These are phyloP conservation scores for Cryoendolithus antarcticus DNA, from an alignment of 2,329 filamentous ascomycete genomes.

Conservation along the genomic window DNA sequence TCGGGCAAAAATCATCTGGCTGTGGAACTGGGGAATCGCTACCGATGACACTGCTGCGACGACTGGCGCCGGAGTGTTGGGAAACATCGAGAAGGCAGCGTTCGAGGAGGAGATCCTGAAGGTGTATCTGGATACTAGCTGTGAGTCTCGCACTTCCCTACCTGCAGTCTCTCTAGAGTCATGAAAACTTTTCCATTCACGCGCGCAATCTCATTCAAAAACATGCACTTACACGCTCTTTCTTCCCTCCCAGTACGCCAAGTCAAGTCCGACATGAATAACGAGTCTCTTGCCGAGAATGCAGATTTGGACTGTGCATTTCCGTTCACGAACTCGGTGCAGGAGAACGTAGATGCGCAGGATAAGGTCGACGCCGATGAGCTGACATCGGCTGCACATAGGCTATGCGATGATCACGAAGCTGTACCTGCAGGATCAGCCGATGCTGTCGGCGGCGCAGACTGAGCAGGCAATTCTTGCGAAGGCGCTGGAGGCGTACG, in stretches of 20 bases:
- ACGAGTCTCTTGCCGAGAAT: too few species aligned
- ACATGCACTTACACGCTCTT: too few species aligned
- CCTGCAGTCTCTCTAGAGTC: too few species aligned
- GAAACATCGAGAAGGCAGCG: constrained; percentile 46
- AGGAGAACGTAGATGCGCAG: background rate
- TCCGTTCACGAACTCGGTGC: background rate
- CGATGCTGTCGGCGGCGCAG: constrained; percentile 8
- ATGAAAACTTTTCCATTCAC: too few species aligned
- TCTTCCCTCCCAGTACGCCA: too few species aligned
- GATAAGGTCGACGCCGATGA: too few species aligned
- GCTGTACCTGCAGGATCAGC: constrained; percentile 47
- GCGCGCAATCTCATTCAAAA: too few species aligned
- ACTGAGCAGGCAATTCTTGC: constrained; percentile 47
- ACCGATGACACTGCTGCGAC: constrained; percentile 23
- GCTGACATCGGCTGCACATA: constrained; percentile 23
- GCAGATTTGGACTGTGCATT: background rate
- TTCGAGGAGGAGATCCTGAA: constrained; percentile 63
- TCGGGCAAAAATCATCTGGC: constrained; percentile 57
- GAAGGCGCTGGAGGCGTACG: constrained; percentile 58
- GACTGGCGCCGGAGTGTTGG: constrained; percentile 38
- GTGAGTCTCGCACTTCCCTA: constrained; percentile 15
- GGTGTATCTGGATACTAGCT: constrained; percentile 40
- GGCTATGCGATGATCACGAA: constrained; percentile 43
- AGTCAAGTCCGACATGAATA: too few species aligned
- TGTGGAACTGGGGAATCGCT: constrained; percentile 57